Percentiles rank a stretch among this genome's conserved stretches.
phyloP scores from a whole-genome alignment of 2,329 filamentous ascomycete genomes.

The Cladosporium austrohemisphaericum region DNA sequence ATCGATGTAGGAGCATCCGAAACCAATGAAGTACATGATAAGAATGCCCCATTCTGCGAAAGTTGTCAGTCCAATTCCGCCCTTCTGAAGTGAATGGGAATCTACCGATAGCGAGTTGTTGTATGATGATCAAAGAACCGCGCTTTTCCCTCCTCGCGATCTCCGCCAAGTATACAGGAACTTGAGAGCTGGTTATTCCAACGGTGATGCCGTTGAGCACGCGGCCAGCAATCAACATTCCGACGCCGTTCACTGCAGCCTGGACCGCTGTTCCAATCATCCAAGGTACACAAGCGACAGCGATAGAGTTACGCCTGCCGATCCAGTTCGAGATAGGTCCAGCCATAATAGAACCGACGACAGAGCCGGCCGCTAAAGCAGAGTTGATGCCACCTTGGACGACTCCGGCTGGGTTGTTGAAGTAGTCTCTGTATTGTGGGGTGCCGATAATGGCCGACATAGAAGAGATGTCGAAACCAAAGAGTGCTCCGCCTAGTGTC shows the following conservation, averaged over 20 bases:
- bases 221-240: constrained; percentile 43
- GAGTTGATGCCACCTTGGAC: constrained; percentile 49
- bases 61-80: constrained; percentile 34
- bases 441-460: constrained; percentile 53
- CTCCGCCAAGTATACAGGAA: constrained; percentile 45
- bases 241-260: constrained; percentile 35
- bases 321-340: constrained; percentile 46
- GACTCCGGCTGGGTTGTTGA: constrained; percentile 48
- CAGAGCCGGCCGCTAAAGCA: constrained; percentile 48
- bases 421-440: constrained; percentile 48
- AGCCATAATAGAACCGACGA: constrained; percentile 46
- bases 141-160: constrained; percentile 42
- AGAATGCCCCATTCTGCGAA: constrained; percentile 41
- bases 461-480: constrained; percentile 56
- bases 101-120: constrained; percentile 42
- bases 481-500: constrained; percentile 50
- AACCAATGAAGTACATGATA: constrained; percentile 49
- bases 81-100: constrained; percentile 33
- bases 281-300: constrained; percentile 50
- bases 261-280: constrained; percentile 44
- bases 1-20: constrained; percentile 43
- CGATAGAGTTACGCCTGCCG: constrained; percentile 46
- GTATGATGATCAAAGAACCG: constrained; percentile 43
- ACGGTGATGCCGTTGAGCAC: constrained; percentile 40
- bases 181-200: constrained; percentile 44